Conservation (phyloP, 2,329 filamentous ascomycete genomes). For the Zymoseptoria tritici region DNA sequence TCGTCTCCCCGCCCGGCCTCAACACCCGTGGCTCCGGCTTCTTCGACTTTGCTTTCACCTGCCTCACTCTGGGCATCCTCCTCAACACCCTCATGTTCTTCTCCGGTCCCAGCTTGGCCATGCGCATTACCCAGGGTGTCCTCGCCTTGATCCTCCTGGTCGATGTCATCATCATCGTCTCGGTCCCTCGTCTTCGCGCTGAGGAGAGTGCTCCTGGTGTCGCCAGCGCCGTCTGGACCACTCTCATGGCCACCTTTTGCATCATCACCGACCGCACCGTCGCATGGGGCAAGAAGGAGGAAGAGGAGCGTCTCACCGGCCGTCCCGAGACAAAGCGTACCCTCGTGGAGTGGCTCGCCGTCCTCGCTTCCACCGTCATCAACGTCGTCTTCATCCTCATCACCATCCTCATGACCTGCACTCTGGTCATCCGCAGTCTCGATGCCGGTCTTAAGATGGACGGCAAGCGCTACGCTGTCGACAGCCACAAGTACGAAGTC, state of each 20-base stretch:
- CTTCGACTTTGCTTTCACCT: slow-evolving; percentile 78
- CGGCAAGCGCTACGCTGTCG: slow-evolving; percentile 71
- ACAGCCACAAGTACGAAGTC: slow-evolving; percentile 75
- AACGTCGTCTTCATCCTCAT: slow-evolving; percentile 62
- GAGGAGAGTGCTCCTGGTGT: slow-evolving; percentile 94
- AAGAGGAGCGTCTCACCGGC: slow-evolving; percentile 87
- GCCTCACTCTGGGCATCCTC: slow-evolving; percentile 67
- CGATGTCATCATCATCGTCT: slow-evolving; percentile 70
- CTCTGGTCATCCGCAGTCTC: slow-evolving; percentile 68
- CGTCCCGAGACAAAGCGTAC: slow-evolving; percentile 78
- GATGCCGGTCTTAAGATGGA: slow-evolving; percentile 68
- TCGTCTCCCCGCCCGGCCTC: slow-evolving; percentile 82
- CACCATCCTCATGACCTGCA: slow-evolving; percentile 68
- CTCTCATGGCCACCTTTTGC: slow-evolving; percentile 71
- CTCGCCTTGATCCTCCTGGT: slow-evolving; percentile 61
- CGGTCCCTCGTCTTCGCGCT: slow-evolving; percentile 64
- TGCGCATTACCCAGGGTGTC: slow-evolving; percentile 64
- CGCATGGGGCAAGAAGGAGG: slow-evolving; percentile 83
- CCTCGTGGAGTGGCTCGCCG: slow-evolving; percentile 73
- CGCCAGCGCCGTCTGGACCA: slow-evolving; percentile 73
- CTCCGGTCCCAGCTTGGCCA: slow-evolving; percentile 68
- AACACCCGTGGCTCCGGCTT: slow-evolving; percentile 86
- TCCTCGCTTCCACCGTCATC: slow-evolving; percentile 66
- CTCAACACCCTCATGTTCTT: slow-evolving; percentile 80
- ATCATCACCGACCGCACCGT: slow-evolving; percentile 74